These are phyloP conservation scores for Lactuca saligna DNA, from an alignment of 129 eudicot species.

Conservation along the genomic window DNA sequence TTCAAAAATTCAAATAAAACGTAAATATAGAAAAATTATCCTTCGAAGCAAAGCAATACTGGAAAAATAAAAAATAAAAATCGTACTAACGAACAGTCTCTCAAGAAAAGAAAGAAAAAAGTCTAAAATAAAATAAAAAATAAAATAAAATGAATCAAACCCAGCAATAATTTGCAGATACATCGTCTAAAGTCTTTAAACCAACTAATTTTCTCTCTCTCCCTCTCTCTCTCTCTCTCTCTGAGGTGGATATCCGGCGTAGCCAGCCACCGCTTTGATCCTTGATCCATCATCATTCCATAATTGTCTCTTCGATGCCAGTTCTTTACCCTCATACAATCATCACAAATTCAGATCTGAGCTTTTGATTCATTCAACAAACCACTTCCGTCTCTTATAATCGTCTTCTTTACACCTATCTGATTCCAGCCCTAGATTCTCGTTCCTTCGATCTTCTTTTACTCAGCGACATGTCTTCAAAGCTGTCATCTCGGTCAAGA, in stretches of 20 bases:
- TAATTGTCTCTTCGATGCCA: background rate
- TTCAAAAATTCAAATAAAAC: background rate
- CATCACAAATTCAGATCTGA: constrained; percentile 36
- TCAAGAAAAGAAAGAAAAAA: background rate
- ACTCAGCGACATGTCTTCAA: constrained; percentile 53
- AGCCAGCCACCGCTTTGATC: constrained; percentile 16
- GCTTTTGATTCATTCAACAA: constrained; percentile 11
- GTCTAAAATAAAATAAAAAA: background rate
- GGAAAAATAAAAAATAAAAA: background rate
- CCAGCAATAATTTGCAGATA: constrained; percentile 12
- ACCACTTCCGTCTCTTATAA: background rate
- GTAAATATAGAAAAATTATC: background rate
- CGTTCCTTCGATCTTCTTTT: constrained; percentile 15
- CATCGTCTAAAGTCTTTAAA: constrained; percentile 37
- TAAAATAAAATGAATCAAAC: background rate
- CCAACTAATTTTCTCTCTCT: constrained; percentile 32
- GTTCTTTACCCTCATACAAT: background rate
- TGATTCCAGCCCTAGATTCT: constrained; percentile 32
- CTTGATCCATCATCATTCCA: constrained; percentile 6
- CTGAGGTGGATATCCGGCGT: constrained; percentile 22
- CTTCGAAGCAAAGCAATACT: background rate
- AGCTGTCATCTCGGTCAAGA: constrained; percentile 66
- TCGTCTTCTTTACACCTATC: background rate
- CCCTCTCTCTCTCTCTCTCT: constrained; percentile 1
- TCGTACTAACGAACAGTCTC: background rate